Evolutionary conservation across 2,329 filamentous ascomycete species (phyloP), one percentile per base, ranked within the genome.

Genomic region (Coniochaeta prunicola): DNA sequence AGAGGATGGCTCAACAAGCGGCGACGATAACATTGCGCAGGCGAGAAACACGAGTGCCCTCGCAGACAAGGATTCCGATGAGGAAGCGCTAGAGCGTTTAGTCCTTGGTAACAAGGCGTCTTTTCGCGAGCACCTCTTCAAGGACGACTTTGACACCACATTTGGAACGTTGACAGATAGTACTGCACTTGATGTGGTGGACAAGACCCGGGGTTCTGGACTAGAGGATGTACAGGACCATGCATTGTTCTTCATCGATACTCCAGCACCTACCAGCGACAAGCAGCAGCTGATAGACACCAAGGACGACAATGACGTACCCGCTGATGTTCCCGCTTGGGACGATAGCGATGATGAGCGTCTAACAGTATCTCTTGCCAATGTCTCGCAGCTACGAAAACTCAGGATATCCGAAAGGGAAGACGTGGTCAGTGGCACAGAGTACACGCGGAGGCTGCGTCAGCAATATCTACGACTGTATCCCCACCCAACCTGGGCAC

Each of bases 291-390:
- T 57, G 10, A 62, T 62, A 38, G 40, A 57, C 3, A 30, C 9
- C 24, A 45, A 55, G 31, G n/a, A 53, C 6, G 57, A 64, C 7
- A 63, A 64, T 12, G 53, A 33, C n/a, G n/a, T n/a, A n/a, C 53
- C 53, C 13, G 53, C 36, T 9, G 76, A 81, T 45, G 77, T 78
- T 21, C 80, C 87, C 2, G 90, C 86, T 1, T 99, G 94, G 94
- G 86, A 92, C 65, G 94, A 99, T 71, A 97, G 92, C 72, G 94
- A 99, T 67, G 94, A 99, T 69, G 94, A 97, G 69, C 84, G 90
- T 58, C 77, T 97, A 62, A 84, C 86, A 7, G 82, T 99, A 55
- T 97, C 93, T 15, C 80, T 99, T 40, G 89, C 91, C 3, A 83
- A 85, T 28, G 86, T 88, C 50, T 83, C 86, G 54, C 83, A 90